Base-by-base conservation (phyloP, 2,329 filamentous ascomycete genomes). In the Mycogone perniciosa region DNA sequence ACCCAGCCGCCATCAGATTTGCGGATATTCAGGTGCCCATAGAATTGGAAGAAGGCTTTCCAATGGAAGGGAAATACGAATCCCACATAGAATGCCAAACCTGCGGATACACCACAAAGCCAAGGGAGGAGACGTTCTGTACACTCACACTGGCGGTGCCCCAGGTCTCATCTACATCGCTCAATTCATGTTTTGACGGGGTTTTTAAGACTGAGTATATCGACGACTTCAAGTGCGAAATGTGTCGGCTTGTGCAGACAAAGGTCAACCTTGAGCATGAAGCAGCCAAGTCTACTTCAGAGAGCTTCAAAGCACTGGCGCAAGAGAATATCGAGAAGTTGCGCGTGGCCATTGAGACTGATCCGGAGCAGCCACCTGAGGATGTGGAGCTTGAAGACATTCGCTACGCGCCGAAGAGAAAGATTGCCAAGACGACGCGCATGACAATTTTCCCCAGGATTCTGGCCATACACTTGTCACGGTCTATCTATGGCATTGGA, bases 121-220 rank as follows among this genome's bases (percentile, higher is more conserved):
- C 92, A 6, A 86, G 84, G 6, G 80, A 84, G 48, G 93, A 89
- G 44, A 87, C 84, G 0, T 99, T 99, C 63, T 92, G 95, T 67
- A 95, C 91, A 20, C 72, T 99, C 56, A 97, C 92, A 1, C 74
- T 99, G 48, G 89, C 90, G 61, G 93, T 99, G 4, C 93, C 93
- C 0, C 88, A 93, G 65, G 81, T 85, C 55, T 83, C 78, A 46
- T 86, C 88, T 2, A 91, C 91, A 0, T 86, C 89, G 0, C 76
- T 99, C 11, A 90, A 86, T 63, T 77, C 84, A 7, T 99, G 93
- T 67, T 93, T 99, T 60, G 93, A 99, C 62, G 88, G 88, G 38
- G 85, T 96, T 68, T 85, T 99, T 59, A 96, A 96, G 70, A 89
- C 89, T 0, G 93, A 99, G 67, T 86, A 90, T 65, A 96, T 99